These are phyloP conservation scores for Neoascochyta sp. DNA, from an alignment of 2,329 filamentous ascomycete species.

Conservation along the genomic window DNA sequence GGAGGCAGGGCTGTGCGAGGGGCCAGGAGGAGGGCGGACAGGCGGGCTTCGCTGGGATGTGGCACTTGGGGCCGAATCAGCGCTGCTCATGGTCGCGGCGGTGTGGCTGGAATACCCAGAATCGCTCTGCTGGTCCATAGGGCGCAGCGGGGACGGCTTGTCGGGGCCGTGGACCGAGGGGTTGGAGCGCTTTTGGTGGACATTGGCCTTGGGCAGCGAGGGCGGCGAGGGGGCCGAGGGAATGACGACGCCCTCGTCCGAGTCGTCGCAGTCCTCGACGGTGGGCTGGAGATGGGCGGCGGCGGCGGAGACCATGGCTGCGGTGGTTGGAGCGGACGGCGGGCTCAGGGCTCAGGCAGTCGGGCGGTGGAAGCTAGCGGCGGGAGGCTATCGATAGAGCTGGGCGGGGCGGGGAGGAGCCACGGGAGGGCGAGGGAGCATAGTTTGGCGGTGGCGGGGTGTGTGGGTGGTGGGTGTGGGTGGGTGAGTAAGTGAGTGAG, in stretches of 20 bases:
- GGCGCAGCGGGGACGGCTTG: conserved; percentile 20
- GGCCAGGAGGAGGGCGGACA: conserved; percentile 11
- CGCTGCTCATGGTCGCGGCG: conserved; percentile 50
- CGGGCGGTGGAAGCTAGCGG: conserved; percentile 17
- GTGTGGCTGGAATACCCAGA: conserved; percentile 61
- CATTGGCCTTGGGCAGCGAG: conserved; percentile 48
- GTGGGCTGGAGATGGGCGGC: conserved; percentile 22
- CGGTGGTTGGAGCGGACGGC: conserved; percentile 3
- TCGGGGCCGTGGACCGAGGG: conserved; percentile 35
- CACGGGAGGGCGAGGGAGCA: conserved; percentile 3
- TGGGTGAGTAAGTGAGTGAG: background rate
- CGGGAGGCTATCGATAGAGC: conserved; percentile 18
- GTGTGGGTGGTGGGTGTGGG: too few relatives aligned
- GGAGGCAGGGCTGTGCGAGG: conserved; percentile 15
- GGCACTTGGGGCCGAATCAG: conserved; percentile 49
- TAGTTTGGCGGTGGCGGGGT: conserved; percentile 4
- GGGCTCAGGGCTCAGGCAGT: conserved; percentile 1
- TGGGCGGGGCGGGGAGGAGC: conserved; percentile 9
- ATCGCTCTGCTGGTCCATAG: conserved; percentile 52
- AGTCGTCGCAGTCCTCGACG: conserved; percentile 43
- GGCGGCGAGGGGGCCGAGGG: conserved; percentile 39
- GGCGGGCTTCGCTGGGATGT: conserved; percentile 29
- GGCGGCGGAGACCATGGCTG: conserved; percentile 17
- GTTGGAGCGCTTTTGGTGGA: conserved; percentile 47
- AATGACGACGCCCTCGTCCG: conserved; percentile 18